Percentiles rank a stretch among this genome's conserved stretches.
phyloP scores from a whole-genome alignment of 805 yeast genomes.

The Teunomyces cretensis region DNA sequence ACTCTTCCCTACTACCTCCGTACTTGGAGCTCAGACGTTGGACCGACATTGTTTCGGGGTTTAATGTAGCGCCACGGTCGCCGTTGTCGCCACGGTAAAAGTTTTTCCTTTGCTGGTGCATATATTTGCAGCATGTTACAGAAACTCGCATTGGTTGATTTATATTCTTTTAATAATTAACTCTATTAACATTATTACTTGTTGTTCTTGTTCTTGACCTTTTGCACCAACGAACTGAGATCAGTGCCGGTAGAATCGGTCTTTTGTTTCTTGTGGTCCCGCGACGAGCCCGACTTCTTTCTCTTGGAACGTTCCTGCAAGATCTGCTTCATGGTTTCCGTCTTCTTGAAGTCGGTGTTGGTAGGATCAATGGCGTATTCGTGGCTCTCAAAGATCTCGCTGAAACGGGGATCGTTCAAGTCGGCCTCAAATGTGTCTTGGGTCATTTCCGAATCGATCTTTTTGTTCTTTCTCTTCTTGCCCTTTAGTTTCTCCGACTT shows the following conservation, averaged over 20 bases:
- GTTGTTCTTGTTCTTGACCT: slow-evolving; percentile 46
- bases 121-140: slow-evolving; percentile 1
- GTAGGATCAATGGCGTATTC: slow-evolving; percentile 95
- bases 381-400: slow-evolving; percentile 77
- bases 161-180: not conserved
- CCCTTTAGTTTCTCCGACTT: slow-evolving; percentile 68
- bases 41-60: too few species aligned
- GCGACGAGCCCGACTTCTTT: slow-evolving; percentile 14
- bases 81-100: too few species aligned
- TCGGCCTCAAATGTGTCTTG: slow-evolving; percentile 63
- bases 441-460: slow-evolving; percentile 48
- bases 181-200: slow-evolving; percentile 8
- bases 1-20: not conserved
- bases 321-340: slow-evolving; percentile 81
- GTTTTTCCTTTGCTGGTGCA: not conserved
- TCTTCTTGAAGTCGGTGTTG: slow-evolving; percentile 83
- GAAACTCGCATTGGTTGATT: slow-evolving; percentile 1
- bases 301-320: slow-evolving; percentile 72
- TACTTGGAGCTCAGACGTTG: too few species aligned
- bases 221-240: slow-evolving; percentile 43
- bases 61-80: too few species aligned
- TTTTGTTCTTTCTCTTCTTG: slow-evolving; percentile 50
- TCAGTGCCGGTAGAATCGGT: slow-evolving; percentile 11
- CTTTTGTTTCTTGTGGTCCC: slow-evolving; percentile 13
- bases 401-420: slow-evolving; percentile 81